Conservation (phyloP, 1,139 yeast genomes). For the Candida dubliniensis region DNA sequence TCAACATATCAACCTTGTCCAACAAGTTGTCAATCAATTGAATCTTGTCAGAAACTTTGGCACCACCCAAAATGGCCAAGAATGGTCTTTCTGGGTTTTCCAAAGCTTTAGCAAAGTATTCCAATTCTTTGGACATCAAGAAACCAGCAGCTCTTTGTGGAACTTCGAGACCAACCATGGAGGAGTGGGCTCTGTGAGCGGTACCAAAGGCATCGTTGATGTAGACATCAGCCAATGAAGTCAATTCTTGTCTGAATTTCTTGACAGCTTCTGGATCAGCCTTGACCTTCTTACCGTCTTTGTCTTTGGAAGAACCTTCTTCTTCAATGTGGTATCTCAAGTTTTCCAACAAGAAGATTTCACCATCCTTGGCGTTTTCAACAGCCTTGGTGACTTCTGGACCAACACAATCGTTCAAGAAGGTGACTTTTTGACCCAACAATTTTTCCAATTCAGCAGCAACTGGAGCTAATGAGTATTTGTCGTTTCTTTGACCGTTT, state of each 20-base stretch:
- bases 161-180: constrained; percentile 93
- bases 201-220: constrained; percentile 98
- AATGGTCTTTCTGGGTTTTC: constrained; percentile 97
- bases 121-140: constrained; percentile 94
- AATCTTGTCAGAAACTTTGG: constrained; percentile 96
- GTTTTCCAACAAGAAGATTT: constrained; percentile 84
- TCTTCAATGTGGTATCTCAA: constrained; percentile 97
- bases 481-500: constrained; percentile 80
- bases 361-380: constrained; percentile 67
- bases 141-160: constrained; percentile 96
- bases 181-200: constrained; percentile 98
- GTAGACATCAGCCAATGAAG: constrained; percentile 90
- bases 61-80: constrained; percentile 97
- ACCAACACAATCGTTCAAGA: constrained; percentile 88
- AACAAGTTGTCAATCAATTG: constrained; percentile 95
- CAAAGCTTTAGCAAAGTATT: constrained; percentile 94
- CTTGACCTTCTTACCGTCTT: constrained; percentile 86
- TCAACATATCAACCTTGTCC: constrained; percentile 88
- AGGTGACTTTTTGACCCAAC: constrained; percentile 65
- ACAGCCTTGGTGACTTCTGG: constrained; percentile 77
- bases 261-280: constrained; percentile 81
- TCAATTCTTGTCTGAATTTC: constrained; percentile 82
- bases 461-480: constrained; percentile 90
- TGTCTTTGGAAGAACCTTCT: constrained; percentile 72
- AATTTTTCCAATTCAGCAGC: constrained; percentile 80